Evolutionary conservation across 768 basidiomycete species (phyloP).

Genomic region (Trichaptum fuscoviolaceum): DNA sequence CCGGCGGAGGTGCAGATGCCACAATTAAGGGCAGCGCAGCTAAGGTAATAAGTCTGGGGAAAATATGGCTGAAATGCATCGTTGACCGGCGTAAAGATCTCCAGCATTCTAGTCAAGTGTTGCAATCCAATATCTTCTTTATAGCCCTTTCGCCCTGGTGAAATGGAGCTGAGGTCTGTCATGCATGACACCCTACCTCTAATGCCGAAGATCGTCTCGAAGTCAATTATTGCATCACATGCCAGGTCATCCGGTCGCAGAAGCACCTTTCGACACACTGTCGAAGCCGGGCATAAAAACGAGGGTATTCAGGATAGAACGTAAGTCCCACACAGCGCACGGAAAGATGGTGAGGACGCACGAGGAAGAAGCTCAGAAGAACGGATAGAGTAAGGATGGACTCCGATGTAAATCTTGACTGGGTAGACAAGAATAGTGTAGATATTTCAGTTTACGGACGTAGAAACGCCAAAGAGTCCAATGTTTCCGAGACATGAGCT

Average conservation of each 20-base stretch:
- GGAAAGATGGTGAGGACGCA: background rate
- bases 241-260: background rate
- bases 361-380: background rate
- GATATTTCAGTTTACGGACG: background rate
- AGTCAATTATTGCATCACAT: background rate
- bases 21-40: background rate
- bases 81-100: too few species aligned
- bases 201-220: background rate
- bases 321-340: background rate
- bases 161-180: too few species aligned
- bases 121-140: too few species aligned
- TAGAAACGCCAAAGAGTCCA: background rate
- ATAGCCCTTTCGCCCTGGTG: too few species aligned
- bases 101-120: too few species aligned
- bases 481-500: background rate
- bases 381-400: background rate
- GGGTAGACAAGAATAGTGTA: background rate
- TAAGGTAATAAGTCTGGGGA: background rate
- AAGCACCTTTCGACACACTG: background rate
- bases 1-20: conserved; percentile 4
- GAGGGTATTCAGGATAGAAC: background rate
- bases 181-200: background rate
- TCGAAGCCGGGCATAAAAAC: background rate
- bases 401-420: background rate
- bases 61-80: background rate